Conservation (phyloP, 352 stramenopile species). For the Phytophthora rubi region DNA sequence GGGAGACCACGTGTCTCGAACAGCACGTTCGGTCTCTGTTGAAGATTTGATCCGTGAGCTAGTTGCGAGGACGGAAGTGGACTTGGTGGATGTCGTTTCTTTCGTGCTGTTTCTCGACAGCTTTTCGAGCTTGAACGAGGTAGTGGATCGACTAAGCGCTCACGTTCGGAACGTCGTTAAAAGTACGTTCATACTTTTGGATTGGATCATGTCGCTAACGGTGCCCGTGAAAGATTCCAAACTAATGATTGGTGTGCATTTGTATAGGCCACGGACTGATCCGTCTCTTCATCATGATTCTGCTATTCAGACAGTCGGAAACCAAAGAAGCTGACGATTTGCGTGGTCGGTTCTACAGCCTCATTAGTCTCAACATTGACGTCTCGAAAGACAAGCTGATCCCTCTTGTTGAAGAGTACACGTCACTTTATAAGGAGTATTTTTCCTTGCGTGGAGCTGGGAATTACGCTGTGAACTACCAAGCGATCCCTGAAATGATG, state of each 20-base stretch:
- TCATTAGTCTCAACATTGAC: conserved; percentile 50
- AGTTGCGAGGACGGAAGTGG: conserved; percentile 41
- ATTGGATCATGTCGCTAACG: not conserved
- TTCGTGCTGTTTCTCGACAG: conserved; percentile 79
- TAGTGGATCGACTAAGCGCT: conserved; percentile 60
- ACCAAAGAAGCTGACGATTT: conserved; percentile 43
- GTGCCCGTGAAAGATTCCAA: not conserved
- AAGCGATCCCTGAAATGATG: conserved; percentile 40
- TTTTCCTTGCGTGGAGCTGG: conserved; percentile 53
- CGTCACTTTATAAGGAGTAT: conserved; percentile 54
- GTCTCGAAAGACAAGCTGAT: conserved; percentile 39
- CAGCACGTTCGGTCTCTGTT: conserved; percentile 23
- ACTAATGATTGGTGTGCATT: conserved; percentile 14
- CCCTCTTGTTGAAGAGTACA: conserved; percentile 58
- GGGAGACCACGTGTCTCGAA: conserved; percentile 9
- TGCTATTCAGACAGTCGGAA: conserved; percentile 60
- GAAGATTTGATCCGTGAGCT: conserved; percentile 49
- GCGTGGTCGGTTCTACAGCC: conserved; percentile 50
- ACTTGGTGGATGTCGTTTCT: conserved; percentile 67
- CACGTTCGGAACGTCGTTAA: conserved; percentile 51
- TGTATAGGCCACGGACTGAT: conserved; percentile 59
- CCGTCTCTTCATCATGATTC: conserved; percentile 65
- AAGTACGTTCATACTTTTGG: conserved; percentile 37
- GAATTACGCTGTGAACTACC: conserved; percentile 35
- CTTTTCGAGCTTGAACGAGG: conserved; percentile 69